These are phyloP conservation scores for Anisodus tanguticus DNA, from an alignment of 257 asterid species.

Conservation along the genomic window DNA sequence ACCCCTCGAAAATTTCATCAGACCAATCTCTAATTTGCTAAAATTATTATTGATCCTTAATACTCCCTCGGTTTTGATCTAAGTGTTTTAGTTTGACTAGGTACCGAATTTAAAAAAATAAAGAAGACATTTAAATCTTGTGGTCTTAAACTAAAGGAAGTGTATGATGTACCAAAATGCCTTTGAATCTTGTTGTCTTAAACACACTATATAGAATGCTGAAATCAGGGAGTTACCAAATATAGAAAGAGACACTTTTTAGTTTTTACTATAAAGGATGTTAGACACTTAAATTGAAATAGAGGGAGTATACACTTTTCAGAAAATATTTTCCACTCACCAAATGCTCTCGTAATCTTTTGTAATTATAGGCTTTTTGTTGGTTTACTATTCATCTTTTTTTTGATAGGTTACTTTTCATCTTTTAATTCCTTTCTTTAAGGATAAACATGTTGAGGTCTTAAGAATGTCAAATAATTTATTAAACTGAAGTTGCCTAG, in stretches of 20 bases:
- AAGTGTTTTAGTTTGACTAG: too few species aligned
- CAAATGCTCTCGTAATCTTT: background rate
- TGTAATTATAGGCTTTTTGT: background rate
- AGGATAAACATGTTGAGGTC: background rate
- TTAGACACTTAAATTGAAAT: too few species aligned
- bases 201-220: too few species aligned
- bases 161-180: too few species aligned
- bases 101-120: too few species aligned
- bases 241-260: too few species aligned
- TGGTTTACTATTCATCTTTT: background rate
- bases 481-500: background rate
- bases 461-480: conserved; percentile 14
- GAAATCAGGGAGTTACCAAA: too few species aligned
- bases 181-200: too few species aligned
- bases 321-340: background rate
- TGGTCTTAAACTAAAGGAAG: too few species aligned
- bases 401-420: background rate
- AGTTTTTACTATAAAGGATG: too few species aligned
- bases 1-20: background rate
- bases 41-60: background rate
- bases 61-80: too few species aligned
- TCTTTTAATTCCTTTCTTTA: background rate
- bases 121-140: too few species aligned
- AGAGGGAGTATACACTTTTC: background rate
- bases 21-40: background rate